Evolutionary conservation across 306 rosid genomes (phyloP).

Genomic region (Psophocarpus tetragonolobus): DNA sequence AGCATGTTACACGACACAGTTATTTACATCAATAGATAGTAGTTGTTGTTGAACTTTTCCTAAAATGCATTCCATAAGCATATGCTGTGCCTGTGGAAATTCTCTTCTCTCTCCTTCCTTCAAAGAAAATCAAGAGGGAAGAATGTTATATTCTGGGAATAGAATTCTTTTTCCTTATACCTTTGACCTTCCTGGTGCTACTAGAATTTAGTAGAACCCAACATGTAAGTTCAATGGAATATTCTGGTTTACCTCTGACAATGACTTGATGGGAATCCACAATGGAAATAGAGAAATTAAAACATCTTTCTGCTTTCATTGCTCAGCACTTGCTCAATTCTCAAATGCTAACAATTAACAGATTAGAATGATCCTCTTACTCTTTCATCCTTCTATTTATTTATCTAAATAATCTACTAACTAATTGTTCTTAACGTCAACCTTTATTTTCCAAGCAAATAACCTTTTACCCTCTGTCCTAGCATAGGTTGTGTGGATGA

Average conservation of each 20-base stretch:
- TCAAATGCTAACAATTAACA: background rate
- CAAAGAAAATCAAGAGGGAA: background rate
- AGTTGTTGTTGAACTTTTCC: background rate
- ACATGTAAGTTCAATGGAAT: background rate
- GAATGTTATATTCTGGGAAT: background rate
- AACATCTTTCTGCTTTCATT: background rate
- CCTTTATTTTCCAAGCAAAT: background rate
- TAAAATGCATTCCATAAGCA: background rate
- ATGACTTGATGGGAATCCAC: background rate
- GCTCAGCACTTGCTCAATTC: background rate
- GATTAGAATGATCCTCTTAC: background rate
- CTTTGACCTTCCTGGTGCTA: background rate
- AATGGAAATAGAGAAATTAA: background rate
- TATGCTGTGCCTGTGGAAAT: slow-evolving; percentile 5
- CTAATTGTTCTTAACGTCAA: background rate
- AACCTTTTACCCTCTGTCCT: background rate
- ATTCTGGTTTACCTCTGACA: background rate
- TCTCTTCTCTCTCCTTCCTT: slow-evolving; percentile 1
- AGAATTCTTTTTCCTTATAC: slow-evolving; percentile 1
- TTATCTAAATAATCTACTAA: background rate
- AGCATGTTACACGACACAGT: background rate
- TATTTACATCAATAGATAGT: slow-evolving; percentile 5
- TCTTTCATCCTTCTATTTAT: background rate
- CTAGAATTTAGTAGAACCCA: background rate
- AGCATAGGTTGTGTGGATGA: background rate